A percentile compares a stretch with the other conserved stretches of the same genome.
Conservation (phyloP, 352 stramenopile genomes). For the Phytophthora palmivora region DNA sequence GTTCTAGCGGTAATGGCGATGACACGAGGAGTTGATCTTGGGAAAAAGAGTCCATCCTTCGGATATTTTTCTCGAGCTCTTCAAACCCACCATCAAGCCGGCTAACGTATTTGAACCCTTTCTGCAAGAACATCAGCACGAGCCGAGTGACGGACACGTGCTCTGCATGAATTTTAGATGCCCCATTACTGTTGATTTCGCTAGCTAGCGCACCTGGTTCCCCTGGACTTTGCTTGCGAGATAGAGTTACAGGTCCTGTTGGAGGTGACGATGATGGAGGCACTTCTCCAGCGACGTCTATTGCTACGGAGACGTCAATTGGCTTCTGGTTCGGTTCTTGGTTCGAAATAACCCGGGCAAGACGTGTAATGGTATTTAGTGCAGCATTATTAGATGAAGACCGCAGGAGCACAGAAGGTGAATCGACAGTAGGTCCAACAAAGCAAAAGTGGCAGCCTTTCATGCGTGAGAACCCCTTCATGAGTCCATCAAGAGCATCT, state of each 20-base stretch:
- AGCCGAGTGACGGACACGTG: slow-evolving; percentile 82
- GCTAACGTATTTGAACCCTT: slow-evolving; percentile 89
- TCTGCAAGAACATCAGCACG: slow-evolving; percentile 88
- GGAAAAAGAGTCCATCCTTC: slow-evolving; percentile 62
- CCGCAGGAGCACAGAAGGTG: slow-evolving; percentile 24
- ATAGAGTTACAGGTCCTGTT: slow-evolving; percentile 14
- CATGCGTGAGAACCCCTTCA: slow-evolving; percentile 86
- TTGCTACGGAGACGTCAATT: slow-evolving; percentile 17
- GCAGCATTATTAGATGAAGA: slow-evolving; percentile 44
- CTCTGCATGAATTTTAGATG: slow-evolving; percentile 44
- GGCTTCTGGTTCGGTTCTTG: slow-evolving; percentile 29
- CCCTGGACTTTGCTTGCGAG: slow-evolving; percentile 33
- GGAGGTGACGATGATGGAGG: slow-evolving; percentile 7
- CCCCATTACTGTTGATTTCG: slow-evolving; percentile 45
- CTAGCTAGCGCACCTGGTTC: slow-evolving; percentile 39
- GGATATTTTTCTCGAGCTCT: slow-evolving; percentile 75
- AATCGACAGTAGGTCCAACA: slow-evolving; percentile 66
- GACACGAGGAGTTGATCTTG: slow-evolving; percentile 82
- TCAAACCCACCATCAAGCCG: slow-evolving; percentile 85
- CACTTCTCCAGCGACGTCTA: slow-evolving; percentile 12
- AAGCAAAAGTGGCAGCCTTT: slow-evolving; percentile 93
- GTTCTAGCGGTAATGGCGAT: slow-evolving; percentile 21
- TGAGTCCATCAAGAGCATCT: slow-evolving; percentile 73
- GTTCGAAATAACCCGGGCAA: slow-evolving; percentile 65
- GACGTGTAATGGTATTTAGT: slow-evolving; percentile 61